Conservation (phyloP, 2,329 filamentous ascomycete genomes). For the Cordyceps javanica region DNA sequence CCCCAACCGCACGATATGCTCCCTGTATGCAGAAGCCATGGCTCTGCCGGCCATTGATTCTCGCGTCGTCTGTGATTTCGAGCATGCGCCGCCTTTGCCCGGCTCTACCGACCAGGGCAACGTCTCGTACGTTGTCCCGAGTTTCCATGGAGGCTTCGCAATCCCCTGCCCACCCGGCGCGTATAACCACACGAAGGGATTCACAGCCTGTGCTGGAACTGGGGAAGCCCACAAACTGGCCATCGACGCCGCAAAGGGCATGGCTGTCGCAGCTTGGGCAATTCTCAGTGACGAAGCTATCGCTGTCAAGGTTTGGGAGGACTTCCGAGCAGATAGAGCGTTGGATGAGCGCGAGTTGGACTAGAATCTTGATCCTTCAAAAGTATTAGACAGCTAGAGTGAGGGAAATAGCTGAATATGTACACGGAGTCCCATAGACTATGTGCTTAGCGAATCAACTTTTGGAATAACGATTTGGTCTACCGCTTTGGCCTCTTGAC, state of each 20-base stretch:
- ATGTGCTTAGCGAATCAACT: too few species aligned
- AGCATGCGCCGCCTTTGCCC: not conserved
- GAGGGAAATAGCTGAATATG: too few species aligned
- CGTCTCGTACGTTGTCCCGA: slow-evolving; percentile 3
- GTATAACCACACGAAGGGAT: slow-evolving; percentile 7
- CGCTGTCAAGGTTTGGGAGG: not conserved
- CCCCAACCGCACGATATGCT: slow-evolving; percentile 6
- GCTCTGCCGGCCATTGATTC: slow-evolving; percentile 2
- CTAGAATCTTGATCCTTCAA: not conserved
- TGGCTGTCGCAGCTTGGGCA: not conserved
- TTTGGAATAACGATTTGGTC: too few species aligned
- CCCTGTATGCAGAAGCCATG: slow-evolving; percentile 7
- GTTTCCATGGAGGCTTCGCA: slow-evolving; percentile 7
- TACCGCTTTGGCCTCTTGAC: too few species aligned
- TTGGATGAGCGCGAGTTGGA: not conserved
- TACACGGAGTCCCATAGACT: too few species aligned
- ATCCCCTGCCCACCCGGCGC: slow-evolving; percentile 5
- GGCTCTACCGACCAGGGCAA: slow-evolving; percentile 9
- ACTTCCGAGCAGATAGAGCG: not conserved
- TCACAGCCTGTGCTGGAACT: slow-evolving; percentile 9
- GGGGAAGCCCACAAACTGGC: slow-evolving; percentile 1
- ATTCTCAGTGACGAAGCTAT: slow-evolving; percentile 1
- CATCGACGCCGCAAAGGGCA: slow-evolving; percentile 1
- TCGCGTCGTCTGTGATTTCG: not conserved
- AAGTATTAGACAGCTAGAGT: not conserved